Evolutionary conservation across 2,329 filamentous ascomycete species (phyloP), one percentile per base, ranked within the genome.

Genomic region (Thelonectria olida): DNA sequence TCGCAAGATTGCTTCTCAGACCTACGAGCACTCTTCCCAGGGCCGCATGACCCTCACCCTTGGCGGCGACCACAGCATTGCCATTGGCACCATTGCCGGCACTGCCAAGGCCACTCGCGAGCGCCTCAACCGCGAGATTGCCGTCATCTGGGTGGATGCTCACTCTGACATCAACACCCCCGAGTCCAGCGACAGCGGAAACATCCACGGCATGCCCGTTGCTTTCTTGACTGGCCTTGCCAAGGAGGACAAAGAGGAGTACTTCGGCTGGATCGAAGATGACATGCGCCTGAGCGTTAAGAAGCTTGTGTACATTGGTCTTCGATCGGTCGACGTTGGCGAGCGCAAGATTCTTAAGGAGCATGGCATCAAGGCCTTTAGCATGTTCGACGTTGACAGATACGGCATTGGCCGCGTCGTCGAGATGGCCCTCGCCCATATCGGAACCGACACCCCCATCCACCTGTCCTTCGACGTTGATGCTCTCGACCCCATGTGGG

Each of bases 151-250:
- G 96, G 96, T 99, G 28, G 96, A 99, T 79, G 96, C 96, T 23
- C 96, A 99, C 79, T 91, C 95, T 55, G 96, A 99, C 78, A 97
- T 99, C 83, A 99, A 99, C 82, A 93, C 92, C 1, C 96, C 95
- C 54, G 94, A 98, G 85, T 90, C 88, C 48, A 95, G 91, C 67
- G 91, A 86, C 41, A 96, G 91, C 68, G 96, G 96, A 31, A 98
- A 98, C 80, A 91, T 99, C 65, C 96, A 99, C 80, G 96, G 96
- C 70, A 99, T 99, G 96, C 96, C 96, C 2, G 92, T 98, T 36
- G 88, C 92, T 4, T 99, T 98, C 79, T 78, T 97, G 68, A 94
- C 93, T 0, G 93, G 96, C 1, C 82, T 99, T 58, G 92, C 94
- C 45, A 88, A 82, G 68, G 92, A 93, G 72, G 86, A 92, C 48